Evolutionary conservation across 495 filamentous ascomycete genomes (phyloP).

Genomic region (Aspergillus coremiiformis): DNA sequence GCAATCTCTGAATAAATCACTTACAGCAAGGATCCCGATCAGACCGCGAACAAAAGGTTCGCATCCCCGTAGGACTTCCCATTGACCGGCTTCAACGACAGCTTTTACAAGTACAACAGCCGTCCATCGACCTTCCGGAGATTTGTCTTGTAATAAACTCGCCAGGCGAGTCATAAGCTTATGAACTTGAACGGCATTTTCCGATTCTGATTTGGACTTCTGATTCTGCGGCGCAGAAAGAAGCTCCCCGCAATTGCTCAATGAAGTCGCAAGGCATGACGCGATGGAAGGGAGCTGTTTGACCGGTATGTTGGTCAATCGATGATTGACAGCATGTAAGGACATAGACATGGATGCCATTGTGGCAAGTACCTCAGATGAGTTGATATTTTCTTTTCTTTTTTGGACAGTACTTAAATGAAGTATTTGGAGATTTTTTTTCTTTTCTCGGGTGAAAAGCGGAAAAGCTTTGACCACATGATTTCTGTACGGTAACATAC

Average conservation of each 20-base stretch:
- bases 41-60: constrained; percentile 66
- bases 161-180: constrained; percentile 72
- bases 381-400: constrained; percentile 1
- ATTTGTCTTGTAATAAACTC: constrained; percentile 66
- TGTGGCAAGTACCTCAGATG: neutral
- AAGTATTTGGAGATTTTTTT: neutral
- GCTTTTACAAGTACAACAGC: constrained; percentile 72
- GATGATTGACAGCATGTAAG: constrained; percentile 58
- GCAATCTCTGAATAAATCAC: neutral
- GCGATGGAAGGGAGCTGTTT: constrained; percentile 57
- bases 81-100: constrained; percentile 71
- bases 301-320: constrained; percentile 54
- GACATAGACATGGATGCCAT: constrained; percentile 22
- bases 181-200: constrained; percentile 58
- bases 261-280: constrained; percentile 52
- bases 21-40: constrained; percentile 61
- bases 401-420: too few species aligned
- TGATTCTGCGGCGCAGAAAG: constrained; percentile 44
- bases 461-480: constrained; percentile 21
- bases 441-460: constrained; percentile 3
- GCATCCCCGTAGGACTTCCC: constrained; percentile 63
- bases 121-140: constrained; percentile 62
- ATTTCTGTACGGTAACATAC: constrained; percentile 28
- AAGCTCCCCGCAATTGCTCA: constrained; percentile 52
- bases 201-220: constrained; percentile 50